Base-by-base conservation (phyloP, 2,329 filamentous ascomycete species). In the Aspergillus thermomutatus region DNA sequence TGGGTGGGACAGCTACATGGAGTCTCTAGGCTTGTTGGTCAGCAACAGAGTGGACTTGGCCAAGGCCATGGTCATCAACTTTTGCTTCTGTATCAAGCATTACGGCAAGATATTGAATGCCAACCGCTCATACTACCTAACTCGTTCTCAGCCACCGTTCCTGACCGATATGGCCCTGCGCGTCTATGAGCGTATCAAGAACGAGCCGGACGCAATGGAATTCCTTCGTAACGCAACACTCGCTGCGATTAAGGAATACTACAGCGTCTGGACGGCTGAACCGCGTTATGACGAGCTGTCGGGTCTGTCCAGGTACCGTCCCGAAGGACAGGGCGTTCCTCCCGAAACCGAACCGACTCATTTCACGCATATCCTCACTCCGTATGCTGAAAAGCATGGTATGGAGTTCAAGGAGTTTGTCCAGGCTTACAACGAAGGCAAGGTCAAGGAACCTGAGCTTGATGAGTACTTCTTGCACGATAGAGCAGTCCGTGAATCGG, bases 1-100 rank as follows among this genome's bases (percentile, higher is more conserved):
- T 72, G 93, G 93, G 49, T 99, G 94, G 94, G 94, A 99, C 76
- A 97, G 92, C 72, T 99, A 97, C 79, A 97, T 99, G 92, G 91
- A 93, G 73, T 94, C 93, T 4, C 81, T 97, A 3, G 94, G 94
- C 19, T 82, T 99, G 57, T 80, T 97, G 57, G 85, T 91, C 65
- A 91, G 93, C 69, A 90, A 94, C 70, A 87, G 90, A 57, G 86
- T 91, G 23, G 87, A 97, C 67, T 79, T 97, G 54, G 92, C 92
- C 64, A 96, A 97, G 79, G 84, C 88, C 50, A 97, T 99, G 91
- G 92, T 97, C 52, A 82, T 85, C 66, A 96, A 99, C 78, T 97
- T 97, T 74, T 95, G 91, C 74, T 99, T 99, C 80, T 96, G 91
- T 77, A 97, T 99, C 75, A 88, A 92, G 72, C 93, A 99, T 75